These are phyloP conservation scores for Candida maltosa DNA, from an alignment of 805 yeast genomes.

Conservation along the genomic window DNA sequence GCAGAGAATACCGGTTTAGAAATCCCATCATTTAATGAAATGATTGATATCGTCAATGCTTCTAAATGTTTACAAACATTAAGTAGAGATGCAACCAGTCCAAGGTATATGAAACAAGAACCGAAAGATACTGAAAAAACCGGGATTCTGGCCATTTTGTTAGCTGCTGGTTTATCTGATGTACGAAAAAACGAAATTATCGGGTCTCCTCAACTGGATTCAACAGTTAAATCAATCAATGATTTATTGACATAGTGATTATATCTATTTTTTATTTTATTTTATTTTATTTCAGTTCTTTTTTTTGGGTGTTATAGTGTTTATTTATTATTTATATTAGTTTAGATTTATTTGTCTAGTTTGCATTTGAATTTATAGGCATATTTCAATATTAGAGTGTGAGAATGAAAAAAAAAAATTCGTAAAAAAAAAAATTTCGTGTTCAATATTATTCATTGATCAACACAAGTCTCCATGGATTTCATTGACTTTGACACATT, in stretches of 20 bases:
- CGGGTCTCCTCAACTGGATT: constrained; percentile 2
- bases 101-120: neutral
- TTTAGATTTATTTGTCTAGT: neutral
- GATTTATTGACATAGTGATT: constrained; percentile 22
- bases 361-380: too few species aligned
- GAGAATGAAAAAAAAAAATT: neutral
- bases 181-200: neutral
- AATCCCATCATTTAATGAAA: constrained; percentile 16
- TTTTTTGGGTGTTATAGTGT: neutral
- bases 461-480: constrained; percentile 34
- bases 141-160: constrained; percentile 29
- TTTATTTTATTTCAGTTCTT: neutral
- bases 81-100: constrained; percentile 1
- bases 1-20: too few species aligned
- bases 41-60: constrained; percentile 32
- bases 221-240: constrained; percentile 25
- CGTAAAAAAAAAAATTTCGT: neutral
- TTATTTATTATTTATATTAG: neutral
- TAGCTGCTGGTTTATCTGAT: constrained; percentile 26
- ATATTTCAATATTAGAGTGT: too few species aligned
- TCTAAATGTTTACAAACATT: constrained; percentile 33
- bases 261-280: constrained; percentile 1
- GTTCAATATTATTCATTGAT: neutral
- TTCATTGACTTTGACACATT: constrained; percentile 39
- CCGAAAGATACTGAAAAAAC: neutral